Percentiles rank a stretch among this genome's conserved stretches.
phyloP scores from a whole-genome alignment of 2,329 filamentous ascomycete species.

The Pestalotiopsis sp. region DNA sequence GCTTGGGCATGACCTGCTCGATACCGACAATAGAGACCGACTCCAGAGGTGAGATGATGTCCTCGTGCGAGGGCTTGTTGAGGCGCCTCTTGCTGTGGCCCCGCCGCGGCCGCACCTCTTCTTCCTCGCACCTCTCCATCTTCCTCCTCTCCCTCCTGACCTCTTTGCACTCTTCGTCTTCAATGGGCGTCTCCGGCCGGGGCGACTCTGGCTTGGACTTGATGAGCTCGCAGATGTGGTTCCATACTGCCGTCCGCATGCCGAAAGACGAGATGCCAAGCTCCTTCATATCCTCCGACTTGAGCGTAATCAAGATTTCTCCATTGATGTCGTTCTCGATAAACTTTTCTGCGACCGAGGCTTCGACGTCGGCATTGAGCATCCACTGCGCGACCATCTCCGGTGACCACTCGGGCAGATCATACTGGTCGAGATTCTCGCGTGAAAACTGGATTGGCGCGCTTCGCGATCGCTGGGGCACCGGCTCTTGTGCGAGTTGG shows the following conservation, averaged over 20 bases:
- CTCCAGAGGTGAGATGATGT: conserved; percentile 76
- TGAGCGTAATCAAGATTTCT: conserved; percentile 82
- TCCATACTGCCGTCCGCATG: conserved; percentile 78
- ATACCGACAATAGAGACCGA: conserved; percentile 92
- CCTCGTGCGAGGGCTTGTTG: conserved; percentile 49
- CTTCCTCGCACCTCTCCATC: conserved; percentile 32
- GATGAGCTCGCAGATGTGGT: conserved; percentile 73
- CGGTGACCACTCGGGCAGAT: conserved; percentile 70
- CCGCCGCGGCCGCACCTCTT: conserved; percentile 34
- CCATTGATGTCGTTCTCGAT: conserved; percentile 92
- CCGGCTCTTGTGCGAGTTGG: conserved; percentile 38
- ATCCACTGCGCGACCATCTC: conserved; percentile 85
- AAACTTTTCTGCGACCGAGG: conserved; percentile 78
- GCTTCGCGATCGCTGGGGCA: conserved; percentile 38
- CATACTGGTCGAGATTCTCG: conserved; percentile 58
- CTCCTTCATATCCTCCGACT: conserved; percentile 85
- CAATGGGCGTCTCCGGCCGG: conserved; percentile 61
- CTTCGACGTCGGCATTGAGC: conserved; percentile 80
- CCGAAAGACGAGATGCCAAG: conserved; percentile 81
- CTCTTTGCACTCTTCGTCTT: conserved; percentile 58
- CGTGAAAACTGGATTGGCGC: conserved; percentile 57
- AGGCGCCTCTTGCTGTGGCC: conserved; percentile 30
- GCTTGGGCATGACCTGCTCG: conserved; percentile 83
- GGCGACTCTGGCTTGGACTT: conserved; percentile 55
- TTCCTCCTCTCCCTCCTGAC: conserved; percentile 48